Conservation (phyloP, 768 basidiomycete genomes). For the Xerocomellus amylosporus region DNA sequence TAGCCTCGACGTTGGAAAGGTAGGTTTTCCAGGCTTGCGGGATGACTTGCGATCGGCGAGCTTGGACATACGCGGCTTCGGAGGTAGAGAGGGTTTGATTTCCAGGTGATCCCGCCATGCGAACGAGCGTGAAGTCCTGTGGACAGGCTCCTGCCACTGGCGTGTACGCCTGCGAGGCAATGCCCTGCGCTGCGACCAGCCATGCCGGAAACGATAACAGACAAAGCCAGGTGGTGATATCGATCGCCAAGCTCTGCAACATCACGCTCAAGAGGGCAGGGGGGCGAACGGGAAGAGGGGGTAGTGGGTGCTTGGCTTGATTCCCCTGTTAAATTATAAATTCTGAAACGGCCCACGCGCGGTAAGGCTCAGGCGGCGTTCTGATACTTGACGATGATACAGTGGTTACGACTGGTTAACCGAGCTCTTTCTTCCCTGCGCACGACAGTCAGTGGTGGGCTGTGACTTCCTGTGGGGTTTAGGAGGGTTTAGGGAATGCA, state of each 20-base stretch:
- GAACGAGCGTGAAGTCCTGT: conserved; percentile 27
- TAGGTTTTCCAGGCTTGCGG: conserved; percentile 41
- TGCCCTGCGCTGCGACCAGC: conserved; percentile 20
- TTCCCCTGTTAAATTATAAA: neutral
- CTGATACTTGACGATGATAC: too few species aligned
- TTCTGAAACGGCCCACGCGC: neutral
- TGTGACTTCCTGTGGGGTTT: too few species aligned
- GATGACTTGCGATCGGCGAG: conserved; percentile 34
- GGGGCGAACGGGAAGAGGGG: neutral
- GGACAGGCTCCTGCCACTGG: conserved; percentile 23
- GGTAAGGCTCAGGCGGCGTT: too few species aligned
- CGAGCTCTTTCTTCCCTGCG: too few species aligned
- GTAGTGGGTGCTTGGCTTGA: too few species aligned
- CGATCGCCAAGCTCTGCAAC: neutral
- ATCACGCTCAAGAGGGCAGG: neutral
- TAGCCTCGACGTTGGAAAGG: conserved; percentile 36
- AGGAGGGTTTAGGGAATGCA: too few species aligned
- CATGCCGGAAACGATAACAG: conserved; percentile 3
- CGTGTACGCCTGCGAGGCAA: conserved; percentile 26
- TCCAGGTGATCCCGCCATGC: conserved; percentile 23
- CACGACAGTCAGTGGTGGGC: too few species aligned
- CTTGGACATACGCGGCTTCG: conserved; percentile 38
- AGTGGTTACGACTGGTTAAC: too few species aligned
- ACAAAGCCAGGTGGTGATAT: conserved; percentile 8
- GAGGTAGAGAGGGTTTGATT: conserved; percentile 35